These are phyloP conservation scores for Kalanchoe fedtschenkoi DNA, from an alignment of 164 flowering plant genomes.

Conservation along the genomic window DNA sequence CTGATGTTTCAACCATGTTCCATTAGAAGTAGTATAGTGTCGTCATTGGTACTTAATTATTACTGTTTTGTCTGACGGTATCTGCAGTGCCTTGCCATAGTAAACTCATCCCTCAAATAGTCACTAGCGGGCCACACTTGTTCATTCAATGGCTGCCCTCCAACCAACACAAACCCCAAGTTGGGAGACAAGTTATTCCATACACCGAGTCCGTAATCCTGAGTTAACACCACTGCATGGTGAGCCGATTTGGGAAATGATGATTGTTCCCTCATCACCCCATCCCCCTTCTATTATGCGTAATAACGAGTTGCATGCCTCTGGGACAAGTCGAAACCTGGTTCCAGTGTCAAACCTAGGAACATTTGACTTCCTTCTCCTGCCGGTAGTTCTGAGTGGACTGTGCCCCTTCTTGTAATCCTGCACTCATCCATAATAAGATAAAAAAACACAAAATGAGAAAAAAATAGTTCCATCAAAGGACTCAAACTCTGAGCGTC, in stretches of 20 bases:
- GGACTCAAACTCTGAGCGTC: too few species aligned
- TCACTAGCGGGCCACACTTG: slow-evolving; percentile 91
- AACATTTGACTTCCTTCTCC: slow-evolving; percentile 65
- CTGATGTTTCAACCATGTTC: too few species aligned
- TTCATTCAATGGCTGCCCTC: slow-evolving; percentile 74
- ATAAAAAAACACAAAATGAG: not conserved
- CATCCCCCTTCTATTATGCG: slow-evolving; percentile 81
- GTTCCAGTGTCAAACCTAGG: slow-evolving; percentile 62
- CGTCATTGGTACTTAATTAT: not conserved
- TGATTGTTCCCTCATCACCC: slow-evolving; percentile 35
- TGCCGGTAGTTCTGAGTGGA: slow-evolving; percentile 92
- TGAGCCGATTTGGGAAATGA: slow-evolving; percentile 42
- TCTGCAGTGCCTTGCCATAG: slow-evolving; percentile 65
- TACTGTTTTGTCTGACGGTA: slow-evolving; percentile 27
- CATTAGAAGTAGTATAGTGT: not conserved
- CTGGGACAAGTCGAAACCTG: slow-evolving; percentile 56
- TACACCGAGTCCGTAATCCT: slow-evolving; percentile 63
- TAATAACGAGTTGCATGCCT: slow-evolving; percentile 61
- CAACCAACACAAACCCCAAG: slow-evolving; percentile 58
- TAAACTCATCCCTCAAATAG: slow-evolving; percentile 66
- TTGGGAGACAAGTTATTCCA: slow-evolving; percentile 57
- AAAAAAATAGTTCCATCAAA: not conserved
- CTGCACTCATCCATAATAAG: slow-evolving; percentile 94
- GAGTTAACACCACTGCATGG: slow-evolving; percentile 53
- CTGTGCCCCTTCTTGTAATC: slow-evolving; percentile 91